Evolutionary conservation across 2,329 filamentous ascomycete species (phyloP), one percentile per base, ranked within the genome.

Genomic region (Bipolaris gigantea): DNA sequence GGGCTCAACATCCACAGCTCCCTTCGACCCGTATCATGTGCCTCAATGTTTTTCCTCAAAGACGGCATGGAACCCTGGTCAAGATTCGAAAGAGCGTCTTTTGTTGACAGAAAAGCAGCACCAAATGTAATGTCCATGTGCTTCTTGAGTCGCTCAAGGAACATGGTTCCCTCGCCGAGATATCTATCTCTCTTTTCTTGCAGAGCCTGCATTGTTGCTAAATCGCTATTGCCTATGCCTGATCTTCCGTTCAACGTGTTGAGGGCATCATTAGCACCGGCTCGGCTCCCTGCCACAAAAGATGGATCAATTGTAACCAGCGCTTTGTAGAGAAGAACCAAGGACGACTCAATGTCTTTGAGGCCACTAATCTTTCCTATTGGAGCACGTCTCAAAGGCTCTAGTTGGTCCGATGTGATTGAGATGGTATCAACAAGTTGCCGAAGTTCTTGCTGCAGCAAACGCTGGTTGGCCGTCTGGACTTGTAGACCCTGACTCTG

Each of bases 401-500:
- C 85, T 15, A 99, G 82, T 58, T 93, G 87, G 36, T 85, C 79
- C 0, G 84, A 79, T 4, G 91, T 92, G 53, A 97, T 96, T 10
- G 92, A 92, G 50, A 96, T 92, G 0, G 91, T 97, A 62, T 92
- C 87, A 21, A 99, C 82, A n/a, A 97, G 80, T 32, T 88, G 89
- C 71, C 95, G 87, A 1, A 99, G 82, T 73, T 99, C 94, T 59
- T 88, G 90, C 73, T 93, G 91, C 42, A 99, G 82, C 25, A 96
- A 83, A 73, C 96, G 96, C 73, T 99, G 94, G 66, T 99, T 99
- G 36, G 94, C 91, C 18, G 93, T 93, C 75, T 97, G 94, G 6
- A 99, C 93, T 69, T 99, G 94, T 42, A 99, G 79, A 79, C 94
- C 94, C 76, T 99, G 93, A 6, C 91, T 92, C 75, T 99, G 94